Conservation (phyloP, 116 monocot species). For the Cymodocea nodosa region DNA sequence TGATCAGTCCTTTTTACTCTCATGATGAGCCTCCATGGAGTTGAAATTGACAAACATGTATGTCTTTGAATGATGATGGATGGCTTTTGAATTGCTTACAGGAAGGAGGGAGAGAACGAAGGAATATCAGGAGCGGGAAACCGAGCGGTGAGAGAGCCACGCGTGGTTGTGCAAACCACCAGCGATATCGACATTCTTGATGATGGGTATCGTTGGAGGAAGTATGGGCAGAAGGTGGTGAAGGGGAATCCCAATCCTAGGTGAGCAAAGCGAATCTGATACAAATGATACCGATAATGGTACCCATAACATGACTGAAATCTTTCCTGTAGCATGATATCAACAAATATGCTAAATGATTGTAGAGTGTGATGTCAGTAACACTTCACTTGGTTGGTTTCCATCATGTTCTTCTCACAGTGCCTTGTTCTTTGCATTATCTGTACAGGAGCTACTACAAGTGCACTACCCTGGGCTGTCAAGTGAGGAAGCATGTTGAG, state of each 20-base stretch:
- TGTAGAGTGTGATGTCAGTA: too few relatives aligned
- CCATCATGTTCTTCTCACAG: too few relatives aligned
- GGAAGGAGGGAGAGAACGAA: constrained; percentile 10
- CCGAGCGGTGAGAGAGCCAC: constrained; percentile 4
- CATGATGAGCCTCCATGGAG: too few relatives aligned
- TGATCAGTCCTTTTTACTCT: too few relatives aligned
- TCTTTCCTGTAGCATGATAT: too few relatives aligned
- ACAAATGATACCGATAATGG: too few relatives aligned
- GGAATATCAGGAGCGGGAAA: constrained; percentile 2
- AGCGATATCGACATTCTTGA: constrained; percentile 24
- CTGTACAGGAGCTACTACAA: constrained; percentile 28
- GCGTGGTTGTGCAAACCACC: constrained; percentile 18
- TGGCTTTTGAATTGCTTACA: not conserved
- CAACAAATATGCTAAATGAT: too few relatives aligned
- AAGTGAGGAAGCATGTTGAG: constrained; percentile 30
- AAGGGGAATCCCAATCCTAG: constrained; percentile 24
- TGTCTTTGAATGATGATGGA: too few relatives aligned
- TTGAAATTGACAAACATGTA: too few relatives aligned
- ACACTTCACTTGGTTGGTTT: too few relatives aligned
- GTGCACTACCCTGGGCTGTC: constrained; percentile 21
- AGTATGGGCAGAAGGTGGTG: constrained; percentile 25
- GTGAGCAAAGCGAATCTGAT: not conserved
- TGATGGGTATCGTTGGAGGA: constrained; percentile 25
- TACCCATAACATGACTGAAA: not conserved
- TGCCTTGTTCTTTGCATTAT: not conserved